phyloP scores from a whole-genome alignment of 495 filamentous ascomycete species.

The Entonaema liquescens region DNA sequence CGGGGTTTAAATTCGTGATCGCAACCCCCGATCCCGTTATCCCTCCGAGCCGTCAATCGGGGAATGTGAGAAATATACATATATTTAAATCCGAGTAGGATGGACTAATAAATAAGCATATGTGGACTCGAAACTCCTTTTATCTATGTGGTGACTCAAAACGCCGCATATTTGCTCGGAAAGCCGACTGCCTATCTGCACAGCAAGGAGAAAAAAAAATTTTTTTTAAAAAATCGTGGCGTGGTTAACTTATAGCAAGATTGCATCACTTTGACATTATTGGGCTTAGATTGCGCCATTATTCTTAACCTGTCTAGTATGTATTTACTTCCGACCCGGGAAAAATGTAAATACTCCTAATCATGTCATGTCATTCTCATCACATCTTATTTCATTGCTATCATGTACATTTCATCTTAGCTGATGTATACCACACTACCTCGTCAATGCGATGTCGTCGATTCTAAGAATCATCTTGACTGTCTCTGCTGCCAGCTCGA shows the following conservation, averaged over 20 bases:
- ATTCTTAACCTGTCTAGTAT: not conserved
- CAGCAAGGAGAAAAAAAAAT: too few species aligned
- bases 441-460: constrained; percentile 81
- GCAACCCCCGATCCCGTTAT: constrained; percentile 1
- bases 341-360: not conserved
- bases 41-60: not conserved
- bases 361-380: not conserved
- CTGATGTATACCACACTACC: constrained; percentile 34
- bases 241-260: too few species aligned
- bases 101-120: not conserved
- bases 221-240: too few species aligned
- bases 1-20: constrained; percentile 8
- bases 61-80: not conserved
- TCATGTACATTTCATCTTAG: constrained; percentile 33
- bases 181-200: too few species aligned
- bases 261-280: too few species aligned
- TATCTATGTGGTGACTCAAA: too few species aligned
- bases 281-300: not conserved
- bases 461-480: constrained; percentile 99
- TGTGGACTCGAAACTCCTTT: too few species aligned
- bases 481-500: constrained; percentile 95
- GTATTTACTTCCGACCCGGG: not conserved
- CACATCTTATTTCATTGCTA: constrained; percentile 19
- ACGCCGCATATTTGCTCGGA: too few species aligned
- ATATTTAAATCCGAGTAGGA: not conserved